These are phyloP conservation scores for Kodamaea jinghongensis DNA, from an alignment of 805 yeast genomes.

Conservation along the genomic window DNA sequence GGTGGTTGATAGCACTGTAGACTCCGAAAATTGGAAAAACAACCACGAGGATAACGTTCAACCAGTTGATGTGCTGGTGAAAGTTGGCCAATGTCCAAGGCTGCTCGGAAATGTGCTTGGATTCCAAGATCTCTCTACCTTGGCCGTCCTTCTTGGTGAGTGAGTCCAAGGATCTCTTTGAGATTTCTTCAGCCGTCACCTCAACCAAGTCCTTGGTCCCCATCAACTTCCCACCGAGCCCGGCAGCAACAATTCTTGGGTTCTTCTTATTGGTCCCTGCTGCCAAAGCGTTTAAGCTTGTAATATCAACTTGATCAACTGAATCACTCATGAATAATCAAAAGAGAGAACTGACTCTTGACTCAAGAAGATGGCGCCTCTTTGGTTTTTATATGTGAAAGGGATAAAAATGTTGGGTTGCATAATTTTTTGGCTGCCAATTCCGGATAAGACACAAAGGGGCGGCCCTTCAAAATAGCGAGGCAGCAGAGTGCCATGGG, in stretches of 20 bases:
- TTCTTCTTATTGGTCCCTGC: constrained; percentile 74
- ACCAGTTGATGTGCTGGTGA: constrained; percentile 76
- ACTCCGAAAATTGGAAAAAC: constrained; percentile 59
- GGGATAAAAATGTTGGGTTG: no score
- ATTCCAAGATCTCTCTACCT: constrained; percentile 32
- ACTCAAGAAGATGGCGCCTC: no score
- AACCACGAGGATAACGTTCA: constrained; percentile 64
- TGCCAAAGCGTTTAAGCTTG: constrained; percentile 72
- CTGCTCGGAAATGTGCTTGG: constrained; percentile 66
- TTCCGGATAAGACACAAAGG: no score
- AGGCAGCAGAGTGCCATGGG: no score
- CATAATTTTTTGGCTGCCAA: no score
- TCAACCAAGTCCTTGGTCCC: constrained; percentile 73
- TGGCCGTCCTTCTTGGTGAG: constrained; percentile 34
- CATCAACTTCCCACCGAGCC: constrained; percentile 73
- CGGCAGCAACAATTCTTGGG: constrained; percentile 75
- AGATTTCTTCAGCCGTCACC: constrained; percentile 63
- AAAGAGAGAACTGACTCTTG: no score
- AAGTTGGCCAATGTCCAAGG: constrained; percentile 76
- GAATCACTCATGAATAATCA: constrained; percentile 12
- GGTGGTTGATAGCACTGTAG: constrained; percentile 41
- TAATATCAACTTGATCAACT: constrained; percentile 50
- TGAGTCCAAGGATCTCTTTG: constrained; percentile 48
- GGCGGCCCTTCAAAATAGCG: no score
- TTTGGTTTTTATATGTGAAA: no score